Conservation (phyloP, 2,329 filamentous ascomycete species). For the Aspergillus sergii region DNA sequence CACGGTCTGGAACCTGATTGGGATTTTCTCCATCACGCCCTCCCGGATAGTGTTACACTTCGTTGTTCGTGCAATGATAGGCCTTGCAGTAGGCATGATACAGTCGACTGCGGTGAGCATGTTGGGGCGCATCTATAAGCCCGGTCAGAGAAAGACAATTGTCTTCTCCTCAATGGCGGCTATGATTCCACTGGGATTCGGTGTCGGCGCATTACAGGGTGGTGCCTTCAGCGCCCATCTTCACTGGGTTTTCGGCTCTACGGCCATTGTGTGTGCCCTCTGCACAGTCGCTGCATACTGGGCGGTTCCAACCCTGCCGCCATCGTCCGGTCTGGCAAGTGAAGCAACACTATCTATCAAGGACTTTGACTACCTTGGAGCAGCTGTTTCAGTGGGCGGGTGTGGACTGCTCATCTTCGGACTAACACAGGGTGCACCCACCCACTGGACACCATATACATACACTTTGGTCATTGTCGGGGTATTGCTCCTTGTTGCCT, state of each 20-base stretch:
- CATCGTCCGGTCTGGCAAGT: neutral
- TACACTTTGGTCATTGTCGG: slow-evolving; percentile 51
- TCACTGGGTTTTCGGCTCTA: slow-evolving; percentile 45
- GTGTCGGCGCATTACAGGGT: slow-evolving; percentile 45
- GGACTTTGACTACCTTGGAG: slow-evolving; percentile 2
- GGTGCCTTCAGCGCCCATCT: slow-evolving; percentile 40
- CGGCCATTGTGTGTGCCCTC: slow-evolving; percentile 34
- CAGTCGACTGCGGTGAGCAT: slow-evolving; percentile 51
- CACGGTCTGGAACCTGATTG: slow-evolving; percentile 1
- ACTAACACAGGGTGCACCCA: slow-evolving; percentile 54
- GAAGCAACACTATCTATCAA: neutral
- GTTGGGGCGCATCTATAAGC: slow-evolving; percentile 45
- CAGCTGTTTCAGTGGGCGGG: neutral
- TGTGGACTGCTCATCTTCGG: slow-evolving; percentile 53
- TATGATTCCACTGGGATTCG: slow-evolving; percentile 46
- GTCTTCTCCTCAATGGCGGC: slow-evolving; percentile 43
- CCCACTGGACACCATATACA: slow-evolving; percentile 52
- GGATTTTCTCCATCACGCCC: neutral
- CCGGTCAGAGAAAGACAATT: slow-evolving; percentile 38
- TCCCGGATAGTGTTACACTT: slow-evolving; percentile 18
- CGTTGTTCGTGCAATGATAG: slow-evolving; percentile 39
- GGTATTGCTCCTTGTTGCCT: slow-evolving; percentile 45
- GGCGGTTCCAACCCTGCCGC: neutral
- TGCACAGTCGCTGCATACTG: slow-evolving; percentile 23
- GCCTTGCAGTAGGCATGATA: slow-evolving; percentile 50